These are phyloP conservation scores for Gigaspora rosea DNA, from an alignment of 192 early-diverging fungal species.

Conservation along the genomic window DNA sequence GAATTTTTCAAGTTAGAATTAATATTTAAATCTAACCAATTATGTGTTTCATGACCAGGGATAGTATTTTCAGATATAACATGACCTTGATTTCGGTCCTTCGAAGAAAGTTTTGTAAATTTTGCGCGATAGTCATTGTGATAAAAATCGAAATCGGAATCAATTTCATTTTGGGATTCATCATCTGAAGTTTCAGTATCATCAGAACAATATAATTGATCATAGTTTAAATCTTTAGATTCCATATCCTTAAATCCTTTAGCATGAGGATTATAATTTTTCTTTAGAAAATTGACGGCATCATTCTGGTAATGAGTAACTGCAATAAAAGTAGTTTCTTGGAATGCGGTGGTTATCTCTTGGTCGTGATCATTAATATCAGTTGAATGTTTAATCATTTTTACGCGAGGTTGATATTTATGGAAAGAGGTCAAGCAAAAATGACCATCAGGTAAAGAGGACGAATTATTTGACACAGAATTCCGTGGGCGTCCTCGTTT, in stretches of 20 bases:
- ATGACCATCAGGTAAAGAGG: slow-evolving; percentile 39
- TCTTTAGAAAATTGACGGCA: slow-evolving; percentile 57
- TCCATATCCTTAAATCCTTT: slow-evolving; percentile 51
- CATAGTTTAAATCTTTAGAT: neutral
- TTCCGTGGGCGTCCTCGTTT: neutral
- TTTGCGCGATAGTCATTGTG: too few relatives aligned
- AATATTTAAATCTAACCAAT: neutral
- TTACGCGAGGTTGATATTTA: slow-evolving; percentile 54
- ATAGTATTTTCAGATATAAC: neutral
- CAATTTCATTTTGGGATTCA: too few relatives aligned
- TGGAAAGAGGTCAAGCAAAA: slow-evolving; percentile 51
- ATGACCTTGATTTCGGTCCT: too few relatives aligned
- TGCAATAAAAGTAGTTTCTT: slow-evolving; percentile 56
- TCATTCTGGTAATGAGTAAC: slow-evolving; percentile 66
- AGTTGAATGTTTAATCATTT: slow-evolving; percentile 43
- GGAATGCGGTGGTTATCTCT: slow-evolving; percentile 38
- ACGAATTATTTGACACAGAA: neutral
- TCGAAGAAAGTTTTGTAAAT: too few relatives aligned
- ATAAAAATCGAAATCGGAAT: too few relatives aligned
- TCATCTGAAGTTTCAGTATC: too few relatives aligned
- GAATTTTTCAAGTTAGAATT: neutral
- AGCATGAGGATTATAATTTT: slow-evolving; percentile 61
- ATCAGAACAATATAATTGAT: neutral
- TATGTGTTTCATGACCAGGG: neutral
- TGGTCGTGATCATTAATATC: neutral